phyloP scores from a whole-genome alignment of 2,329 filamentous ascomycete genomes.

The Penicillium sp. region DNA sequence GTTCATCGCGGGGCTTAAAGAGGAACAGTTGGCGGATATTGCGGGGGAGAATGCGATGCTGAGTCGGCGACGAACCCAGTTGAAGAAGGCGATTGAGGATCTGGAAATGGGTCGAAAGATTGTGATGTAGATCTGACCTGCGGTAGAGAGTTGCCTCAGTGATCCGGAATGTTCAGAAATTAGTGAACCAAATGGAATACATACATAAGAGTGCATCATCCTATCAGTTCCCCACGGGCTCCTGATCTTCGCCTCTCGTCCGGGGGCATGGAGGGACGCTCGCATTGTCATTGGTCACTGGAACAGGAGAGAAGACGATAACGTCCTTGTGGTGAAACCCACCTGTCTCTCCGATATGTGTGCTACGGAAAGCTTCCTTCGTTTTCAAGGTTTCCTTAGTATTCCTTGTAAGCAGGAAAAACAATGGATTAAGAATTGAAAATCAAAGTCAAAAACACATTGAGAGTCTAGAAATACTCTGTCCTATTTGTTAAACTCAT shows the following conservation, averaged over 20 bases:
- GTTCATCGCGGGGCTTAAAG: constrained; percentile 51
- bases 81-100: neutral
- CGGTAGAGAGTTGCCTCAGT: too few relatives aligned
- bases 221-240: constrained; percentile 21
- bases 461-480: too few relatives aligned
- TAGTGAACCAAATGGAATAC: too few relatives aligned
- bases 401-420: too few relatives aligned
- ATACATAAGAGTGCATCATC: neutral
- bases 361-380: too few relatives aligned
- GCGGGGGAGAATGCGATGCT: constrained; percentile 56
- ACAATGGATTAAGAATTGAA: too few relatives aligned
- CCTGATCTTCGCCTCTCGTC: constrained; percentile 32
- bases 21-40: constrained; percentile 54
- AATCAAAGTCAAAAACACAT: too few relatives aligned
- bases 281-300: constrained; percentile 35
- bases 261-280: constrained; percentile 39
- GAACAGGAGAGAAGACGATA: fast-evolving
- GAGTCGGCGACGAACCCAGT: neutral
- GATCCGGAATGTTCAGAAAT: too few relatives aligned
- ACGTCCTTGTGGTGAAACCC: neutral
- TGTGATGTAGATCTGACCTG: too few relatives aligned
- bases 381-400: too few relatives aligned
- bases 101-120: neutral
- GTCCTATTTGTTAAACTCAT: too few relatives aligned
- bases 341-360: neutral